These are phyloP conservation scores for Breviolum minutum DNA, from an alignment of 73 alveolate species.

Conservation along the genomic window DNA sequence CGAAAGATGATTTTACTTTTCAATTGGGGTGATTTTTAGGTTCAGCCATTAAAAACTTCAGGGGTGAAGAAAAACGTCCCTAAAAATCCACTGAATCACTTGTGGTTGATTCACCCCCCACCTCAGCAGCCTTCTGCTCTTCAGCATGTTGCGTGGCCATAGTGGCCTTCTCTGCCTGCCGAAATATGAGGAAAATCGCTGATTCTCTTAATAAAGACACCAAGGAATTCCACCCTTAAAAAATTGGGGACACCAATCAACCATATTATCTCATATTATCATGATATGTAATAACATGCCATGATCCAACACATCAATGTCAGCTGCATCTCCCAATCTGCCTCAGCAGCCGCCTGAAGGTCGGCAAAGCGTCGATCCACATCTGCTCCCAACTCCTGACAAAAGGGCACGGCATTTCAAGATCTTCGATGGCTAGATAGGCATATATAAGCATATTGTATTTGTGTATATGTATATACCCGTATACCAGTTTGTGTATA, in stretches of 20 bases:
- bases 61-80: no score
- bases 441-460: background rate
- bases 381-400: background rate
- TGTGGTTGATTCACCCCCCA: background rate
- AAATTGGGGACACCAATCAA: background rate
- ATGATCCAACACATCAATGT: background rate
- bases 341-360: constrained; percentile 4
- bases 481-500: background rate
- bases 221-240: background rate
- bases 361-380: constrained; percentile 28
- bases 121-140: constrained; percentile 62
- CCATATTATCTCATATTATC: background rate
- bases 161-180: constrained; percentile 55
- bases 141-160: constrained; percentile 16
- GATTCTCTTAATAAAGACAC: no score
- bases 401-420: background rate
- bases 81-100: background rate
- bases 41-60: no score
- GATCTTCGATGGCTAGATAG: background rate
- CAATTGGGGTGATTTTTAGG: no score
- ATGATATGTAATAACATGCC: background rate
- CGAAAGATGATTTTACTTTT: no score
- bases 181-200: background rate
- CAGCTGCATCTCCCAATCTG: background rate
- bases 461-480: no score